Evolutionary conservation across 1,139 yeast genomes (phyloP), one percentile per base, ranked within the genome.

Genomic region (Geotrichum candidum): DNA sequence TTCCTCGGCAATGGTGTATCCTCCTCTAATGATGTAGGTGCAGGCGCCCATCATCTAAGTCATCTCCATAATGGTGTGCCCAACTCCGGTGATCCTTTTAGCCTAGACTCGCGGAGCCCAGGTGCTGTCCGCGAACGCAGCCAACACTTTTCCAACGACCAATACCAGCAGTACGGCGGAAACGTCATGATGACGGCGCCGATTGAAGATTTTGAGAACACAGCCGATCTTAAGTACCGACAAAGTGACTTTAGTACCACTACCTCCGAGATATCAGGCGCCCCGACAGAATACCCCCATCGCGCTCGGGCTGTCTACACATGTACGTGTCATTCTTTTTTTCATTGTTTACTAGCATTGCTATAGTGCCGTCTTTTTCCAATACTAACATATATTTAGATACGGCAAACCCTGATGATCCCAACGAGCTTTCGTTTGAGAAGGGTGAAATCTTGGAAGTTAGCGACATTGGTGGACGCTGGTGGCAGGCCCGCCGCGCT

Each of bases 401-500:
- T 29, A 35, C 48, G 25, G 57, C 52, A 9, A 54, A 35, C 31
- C 57, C 95, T 1, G 96, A 89, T 62, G 99, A 94, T 74, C 90
- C 88, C 65, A 92, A 92, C 72, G 99, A 94, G 76, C 84, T 94
- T 53, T 88, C 96, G 6, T 94, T 94, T 72, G 84, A 82, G 64
- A 91, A 91, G 74, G 97, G 94, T 65, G 99, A 94, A 74, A 79
- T 91, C 31, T 82, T 94, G 72, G 91, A 88, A 69, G 96, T 94
- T 53, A 90, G 90, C 69, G 98, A 94, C 72, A 89, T 90, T 63
- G 90, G 90, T 67, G 97, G 98, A 59, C 87, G 95, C 77, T 94
- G 99, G 99, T 94, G 98, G 98, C 97, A 91, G 76, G 98, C 97
- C 46, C 84, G 89, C 72, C 84, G 92, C 71, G 80, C 87, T 23